A percentile compares a stretch with the other conserved stretches of the same genome.
Conservation (phyloP, 441 rosid genomes). For the Pelargonium australe region DNA sequence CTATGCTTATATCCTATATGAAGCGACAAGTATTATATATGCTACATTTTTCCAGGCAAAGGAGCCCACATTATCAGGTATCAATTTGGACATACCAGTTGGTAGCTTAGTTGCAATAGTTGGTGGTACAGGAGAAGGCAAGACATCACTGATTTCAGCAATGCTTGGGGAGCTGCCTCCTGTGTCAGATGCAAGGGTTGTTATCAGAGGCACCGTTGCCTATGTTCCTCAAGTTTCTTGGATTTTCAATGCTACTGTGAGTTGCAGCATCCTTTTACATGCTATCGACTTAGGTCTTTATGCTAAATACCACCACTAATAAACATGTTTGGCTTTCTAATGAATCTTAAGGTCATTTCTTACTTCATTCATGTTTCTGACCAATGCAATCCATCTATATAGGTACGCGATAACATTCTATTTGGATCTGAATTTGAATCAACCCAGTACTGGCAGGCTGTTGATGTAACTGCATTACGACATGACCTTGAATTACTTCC, state of each 20-base stretch:
- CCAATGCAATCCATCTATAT: conserved; percentile 19
- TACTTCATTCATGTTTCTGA: not conserved
- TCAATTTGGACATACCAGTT: conserved; percentile 74
- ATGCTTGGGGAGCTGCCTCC: conserved; percentile 96
- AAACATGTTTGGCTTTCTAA: not conserved
- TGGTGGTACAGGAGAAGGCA: conserved; percentile 97
- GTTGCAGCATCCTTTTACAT: conserved; percentile 28
- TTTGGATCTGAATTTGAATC: conserved; percentile 69
- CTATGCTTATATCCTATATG: conserved; percentile 3
- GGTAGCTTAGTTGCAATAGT: conserved; percentile 94
- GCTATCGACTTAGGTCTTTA: conserved; percentile 12
- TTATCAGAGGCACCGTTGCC: conserved; percentile 73
- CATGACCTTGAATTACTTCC: conserved; percentile 89
- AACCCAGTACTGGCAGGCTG: conserved; percentile 66
- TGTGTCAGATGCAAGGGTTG: conserved; percentile 47
- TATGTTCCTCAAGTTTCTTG: conserved; percentile 98
- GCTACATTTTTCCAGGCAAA: conserved; percentile 48
- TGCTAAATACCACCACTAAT: conserved; percentile 10
- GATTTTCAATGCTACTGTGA: conserved; percentile 95
- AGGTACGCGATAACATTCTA: conserved; percentile 87
- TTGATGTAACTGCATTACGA: conserved; percentile 73
- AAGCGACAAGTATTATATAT: conserved; percentile 13
- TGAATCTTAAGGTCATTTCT: conserved; percentile 7
- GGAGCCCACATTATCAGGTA: conserved; percentile 64
- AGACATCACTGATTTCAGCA: conserved; percentile 89